Evolutionary conservation across 768 basidiomycete genomes (phyloP).

Genomic region (Termitomyces titanicus): DNA sequence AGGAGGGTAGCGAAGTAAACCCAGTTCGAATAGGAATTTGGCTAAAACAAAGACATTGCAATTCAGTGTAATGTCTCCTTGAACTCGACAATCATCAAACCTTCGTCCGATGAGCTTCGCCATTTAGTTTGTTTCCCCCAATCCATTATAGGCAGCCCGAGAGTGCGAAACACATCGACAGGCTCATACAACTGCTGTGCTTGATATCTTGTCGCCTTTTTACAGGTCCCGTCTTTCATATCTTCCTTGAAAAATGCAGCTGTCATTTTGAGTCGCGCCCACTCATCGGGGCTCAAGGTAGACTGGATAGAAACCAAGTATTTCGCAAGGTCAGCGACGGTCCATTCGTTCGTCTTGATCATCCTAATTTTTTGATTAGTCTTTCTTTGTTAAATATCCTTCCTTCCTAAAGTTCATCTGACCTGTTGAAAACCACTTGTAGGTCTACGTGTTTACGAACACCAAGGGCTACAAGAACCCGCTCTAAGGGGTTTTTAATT

Average conservation of each 20-base stretch:
- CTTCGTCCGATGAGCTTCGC: constrained; percentile 83
- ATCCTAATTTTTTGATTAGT: constrained; percentile 43
- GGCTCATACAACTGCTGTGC: constrained; percentile 88
- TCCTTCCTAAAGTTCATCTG: constrained; percentile 8
- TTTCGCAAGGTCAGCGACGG: constrained; percentile 75
- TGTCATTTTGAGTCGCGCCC: constrained; percentile 57
- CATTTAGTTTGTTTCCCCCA: constrained; percentile 83
- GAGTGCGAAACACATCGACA: constrained; percentile 57
- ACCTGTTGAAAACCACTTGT: constrained; percentile 91
- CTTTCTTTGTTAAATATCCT: background rate
- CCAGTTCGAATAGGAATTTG: constrained; percentile 72
- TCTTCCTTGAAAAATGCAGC: constrained; percentile 70
- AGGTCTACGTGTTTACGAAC: constrained; percentile 91
- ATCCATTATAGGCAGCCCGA: constrained; percentile 80
- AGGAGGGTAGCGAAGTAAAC: constrained; percentile 65
- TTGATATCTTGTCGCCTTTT: constrained; percentile 46
- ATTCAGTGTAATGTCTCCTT: background rate
- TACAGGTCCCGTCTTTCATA: constrained; percentile 12
- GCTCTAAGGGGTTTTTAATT: constrained; percentile 72
- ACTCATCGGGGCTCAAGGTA: constrained; percentile 40
- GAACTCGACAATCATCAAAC: constrained; percentile 32
- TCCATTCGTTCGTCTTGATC: constrained; percentile 91
- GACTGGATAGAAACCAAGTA: constrained; percentile 84
- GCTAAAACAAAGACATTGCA: constrained; percentile 41
- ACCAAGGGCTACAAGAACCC: constrained; percentile 66